Percentiles rank a stretch among this genome's conserved stretches.
Evolutionary conservation across 805 yeast species (phyloP).

Genomic region (Yamadazyma takamatsuzukensis): DNA sequence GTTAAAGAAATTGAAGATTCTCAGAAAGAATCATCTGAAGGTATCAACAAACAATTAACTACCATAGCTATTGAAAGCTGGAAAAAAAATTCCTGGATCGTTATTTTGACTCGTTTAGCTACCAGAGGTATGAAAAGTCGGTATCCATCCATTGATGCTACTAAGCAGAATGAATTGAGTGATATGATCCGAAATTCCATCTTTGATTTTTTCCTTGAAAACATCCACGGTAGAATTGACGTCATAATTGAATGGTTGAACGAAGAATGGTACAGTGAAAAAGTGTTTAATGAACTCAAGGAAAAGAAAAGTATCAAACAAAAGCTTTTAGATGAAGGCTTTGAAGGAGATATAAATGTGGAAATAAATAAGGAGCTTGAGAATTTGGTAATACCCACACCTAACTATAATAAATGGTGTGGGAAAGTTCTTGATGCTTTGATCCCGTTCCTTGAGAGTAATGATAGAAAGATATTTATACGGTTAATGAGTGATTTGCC

Average conservation of each 20-base stretch:
- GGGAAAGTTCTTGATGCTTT: constrained; percentile 68
- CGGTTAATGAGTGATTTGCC: constrained; percentile 88
- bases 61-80: constrained; percentile 50
- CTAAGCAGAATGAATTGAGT: constrained; percentile 41
- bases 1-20: constrained; percentile 15
- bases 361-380: constrained; percentile 17
- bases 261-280: constrained; percentile 86
- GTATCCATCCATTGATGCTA: constrained; percentile 23
- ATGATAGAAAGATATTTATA: constrained; percentile 76
- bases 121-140: constrained; percentile 65
- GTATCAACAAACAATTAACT: constrained; percentile 48
- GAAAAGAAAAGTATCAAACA: constrained; percentile 17
- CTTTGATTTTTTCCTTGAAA: constrained; percentile 67
- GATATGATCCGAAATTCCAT: constrained; percentile 66
- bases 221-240: constrained; percentile 69
- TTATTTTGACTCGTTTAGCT: constrained; percentile 69
- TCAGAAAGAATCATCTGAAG: constrained; percentile 13
- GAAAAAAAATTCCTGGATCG: constrained; percentile 71
- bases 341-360: constrained; percentile 17
- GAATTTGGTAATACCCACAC: constrained; percentile 27
- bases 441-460: constrained; percentile 78
- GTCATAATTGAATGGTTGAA: constrained; percentile 86
- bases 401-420: constrained; percentile 66
- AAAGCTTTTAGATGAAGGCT: constrained; percentile 16
- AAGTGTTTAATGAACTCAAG: constrained; percentile 33